Conservation (phyloP, 2,329 filamentous ascomycete species). For the Alternaria hordeiaustralica region DNA sequence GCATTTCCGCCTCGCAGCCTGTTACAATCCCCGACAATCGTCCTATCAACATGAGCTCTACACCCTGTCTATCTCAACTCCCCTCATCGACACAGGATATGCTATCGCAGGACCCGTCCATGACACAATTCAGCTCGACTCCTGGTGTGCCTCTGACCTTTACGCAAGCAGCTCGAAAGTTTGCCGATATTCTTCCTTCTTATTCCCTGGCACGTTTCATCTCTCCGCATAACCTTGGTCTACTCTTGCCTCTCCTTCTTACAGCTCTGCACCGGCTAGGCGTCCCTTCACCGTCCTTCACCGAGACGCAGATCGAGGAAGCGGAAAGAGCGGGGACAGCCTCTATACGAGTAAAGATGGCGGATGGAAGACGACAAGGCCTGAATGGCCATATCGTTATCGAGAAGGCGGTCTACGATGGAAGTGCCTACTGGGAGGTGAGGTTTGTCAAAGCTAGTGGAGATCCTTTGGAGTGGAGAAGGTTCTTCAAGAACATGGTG, state of each 20-base stretch:
- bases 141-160: constrained; percentile 81
- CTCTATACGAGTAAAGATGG: constrained; percentile 75
- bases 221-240: constrained; percentile 75
- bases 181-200: constrained; percentile 88
- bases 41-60: constrained; percentile 20
- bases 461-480: constrained; percentile 93
- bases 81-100: constrained; percentile 57
- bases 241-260: constrained; percentile 79
- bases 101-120: constrained; percentile 83
- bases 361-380: constrained; percentile 74
- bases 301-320: constrained; percentile 37
- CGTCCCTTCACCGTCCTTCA: constrained; percentile 68
- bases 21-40: constrained; percentile 30
- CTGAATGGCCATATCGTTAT: constrained; percentile 78
- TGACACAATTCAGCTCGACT: constrained; percentile 80
- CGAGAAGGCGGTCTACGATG: constrained; percentile 70
- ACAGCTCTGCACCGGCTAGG: constrained; percentile 86
- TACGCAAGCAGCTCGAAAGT: constrained; percentile 86
- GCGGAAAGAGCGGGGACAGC: constrained; percentile 58
- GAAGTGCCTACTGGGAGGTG: constrained; percentile 75
- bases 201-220: constrained; percentile 92
- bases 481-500: constrained; percentile 96
- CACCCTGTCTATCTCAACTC: constrained; percentile 39
- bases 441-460: constrained; percentile 94
- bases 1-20: constrained; percentile 47